These are phyloP conservation scores for Arthrobotrys musiformis DNA, from an alignment of 2,329 filamentous ascomycete genomes.

Conservation along the genomic window DNA sequence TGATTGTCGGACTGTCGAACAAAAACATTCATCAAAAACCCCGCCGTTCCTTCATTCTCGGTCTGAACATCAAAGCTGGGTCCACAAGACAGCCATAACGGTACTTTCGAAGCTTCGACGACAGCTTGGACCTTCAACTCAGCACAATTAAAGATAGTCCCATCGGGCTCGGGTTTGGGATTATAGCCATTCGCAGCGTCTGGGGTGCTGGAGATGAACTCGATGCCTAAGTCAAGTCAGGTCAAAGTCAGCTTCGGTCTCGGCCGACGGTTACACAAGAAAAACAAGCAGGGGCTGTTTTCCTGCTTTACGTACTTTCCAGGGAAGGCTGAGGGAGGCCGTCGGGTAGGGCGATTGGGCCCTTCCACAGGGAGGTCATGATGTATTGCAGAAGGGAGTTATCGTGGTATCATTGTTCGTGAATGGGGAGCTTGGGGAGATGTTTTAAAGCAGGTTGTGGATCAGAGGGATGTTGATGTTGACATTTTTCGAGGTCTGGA, in stretches of 20 bases:
- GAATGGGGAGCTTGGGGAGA: not conserved
- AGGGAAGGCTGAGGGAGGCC: constrained; percentile 34
- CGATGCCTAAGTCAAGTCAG: constrained; percentile 26
- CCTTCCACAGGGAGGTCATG: constrained; percentile 44
- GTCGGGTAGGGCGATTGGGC: constrained; percentile 36
- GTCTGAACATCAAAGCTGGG: constrained; percentile 46
- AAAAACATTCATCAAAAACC: constrained; percentile 41
- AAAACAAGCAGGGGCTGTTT: not conserved
- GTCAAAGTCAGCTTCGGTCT: constrained; percentile 12
- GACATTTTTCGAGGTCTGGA: constrained; percentile 14
- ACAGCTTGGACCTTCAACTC: constrained; percentile 31
- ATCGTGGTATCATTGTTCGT: constrained; percentile 42
- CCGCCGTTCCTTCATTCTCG: constrained; percentile 30
- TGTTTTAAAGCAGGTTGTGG: not conserved
- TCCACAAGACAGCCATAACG: constrained; percentile 42
- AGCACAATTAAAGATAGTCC: constrained; percentile 18
- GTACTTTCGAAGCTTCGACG: constrained; percentile 42
- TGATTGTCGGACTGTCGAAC: constrained; percentile 1
- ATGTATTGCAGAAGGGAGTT: not conserved
- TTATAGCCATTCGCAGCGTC: not conserved
- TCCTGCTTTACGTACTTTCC: constrained; percentile 11
- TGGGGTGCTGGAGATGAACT: constrained; percentile 26
- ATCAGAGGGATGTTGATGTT: constrained; percentile 12
- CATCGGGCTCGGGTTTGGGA: constrained; percentile 3
- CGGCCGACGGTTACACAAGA: constrained; percentile 27